phyloP scores from a whole-genome alignment of 164 flowering plant genomes.

The Piper betle region DNA sequence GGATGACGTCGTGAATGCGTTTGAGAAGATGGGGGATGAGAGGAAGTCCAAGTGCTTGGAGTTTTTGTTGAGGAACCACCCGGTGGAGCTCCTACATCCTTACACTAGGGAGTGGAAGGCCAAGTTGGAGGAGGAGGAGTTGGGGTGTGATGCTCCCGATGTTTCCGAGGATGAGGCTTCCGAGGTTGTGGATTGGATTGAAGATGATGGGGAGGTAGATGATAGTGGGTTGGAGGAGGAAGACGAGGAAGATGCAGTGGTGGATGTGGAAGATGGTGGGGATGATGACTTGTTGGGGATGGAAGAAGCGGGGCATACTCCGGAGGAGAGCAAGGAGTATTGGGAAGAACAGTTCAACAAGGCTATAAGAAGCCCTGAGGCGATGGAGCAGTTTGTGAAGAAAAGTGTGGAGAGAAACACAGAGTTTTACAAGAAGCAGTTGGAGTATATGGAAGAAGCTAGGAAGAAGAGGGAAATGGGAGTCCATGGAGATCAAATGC shows the following conservation, averaged over 20 bases:
- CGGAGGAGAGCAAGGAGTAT: constrained; percentile 42
- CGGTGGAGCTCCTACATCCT: constrained; percentile 65
- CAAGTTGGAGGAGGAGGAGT: constrained; percentile 80
- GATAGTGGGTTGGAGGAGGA: constrained; percentile 5
- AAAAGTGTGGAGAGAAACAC: constrained; percentile 32
- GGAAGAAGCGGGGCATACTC: constrained; percentile 19
- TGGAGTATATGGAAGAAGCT: constrained; percentile 24
- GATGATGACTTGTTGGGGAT: constrained; percentile 33
- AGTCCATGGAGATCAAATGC: not conserved
- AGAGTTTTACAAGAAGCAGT: constrained; percentile 32
- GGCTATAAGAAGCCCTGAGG: constrained; percentile 47
- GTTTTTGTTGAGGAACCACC: constrained; percentile 75
- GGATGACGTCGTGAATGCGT: constrained; percentile 92
- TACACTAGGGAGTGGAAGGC: constrained; percentile 93
- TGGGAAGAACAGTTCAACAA: constrained; percentile 78
- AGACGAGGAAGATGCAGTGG: constrained; percentile 14
- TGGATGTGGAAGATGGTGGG: constrained; percentile 21
- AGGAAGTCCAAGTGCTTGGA: constrained; percentile 64
- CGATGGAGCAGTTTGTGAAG: constrained; percentile 53
- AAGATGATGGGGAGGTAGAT: constrained; percentile 38
- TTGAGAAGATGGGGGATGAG: constrained; percentile 78
- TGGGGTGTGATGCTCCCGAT: constrained; percentile 92
- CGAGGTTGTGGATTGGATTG: constrained; percentile 51
- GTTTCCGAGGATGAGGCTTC: constrained; percentile 31
- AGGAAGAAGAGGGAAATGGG: constrained; percentile 7